Evolutionary conservation across 768 basidiomycete species (phyloP).

Genomic region (Auriscalpium vulgare): DNA sequence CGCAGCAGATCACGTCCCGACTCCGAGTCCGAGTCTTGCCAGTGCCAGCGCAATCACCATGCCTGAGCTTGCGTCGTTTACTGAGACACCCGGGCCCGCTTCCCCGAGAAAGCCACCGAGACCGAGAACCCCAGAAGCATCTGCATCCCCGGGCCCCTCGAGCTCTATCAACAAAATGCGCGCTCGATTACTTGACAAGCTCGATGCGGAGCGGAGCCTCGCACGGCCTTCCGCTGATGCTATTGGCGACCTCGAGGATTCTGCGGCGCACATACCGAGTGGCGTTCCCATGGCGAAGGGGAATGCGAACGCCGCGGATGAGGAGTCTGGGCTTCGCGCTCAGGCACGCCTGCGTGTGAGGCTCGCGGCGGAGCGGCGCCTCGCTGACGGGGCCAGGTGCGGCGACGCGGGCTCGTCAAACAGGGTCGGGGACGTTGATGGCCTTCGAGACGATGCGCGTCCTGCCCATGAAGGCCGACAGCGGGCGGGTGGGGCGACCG

Average conservation of each 20-base stretch:
- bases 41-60: background rate
- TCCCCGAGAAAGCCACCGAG: background rate
- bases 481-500: background rate
- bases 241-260: background rate
- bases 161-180: too few relatives aligned
- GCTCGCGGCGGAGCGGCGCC: conserved; percentile 37
- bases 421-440: background rate
- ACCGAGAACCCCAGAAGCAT: background rate
- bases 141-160: too few relatives aligned
- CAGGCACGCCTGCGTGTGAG: conserved; percentile 41
- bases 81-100: background rate
- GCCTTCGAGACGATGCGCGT: background rate
- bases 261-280: background rate
- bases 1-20: too few relatives aligned
- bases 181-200: conserved; percentile 31
- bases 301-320: conserved; percentile 12
- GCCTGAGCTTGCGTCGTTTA: background rate
- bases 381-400: conserved; percentile 1
- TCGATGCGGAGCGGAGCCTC: conserved; percentile 35
- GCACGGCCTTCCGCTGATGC: conserved; percentile 16
- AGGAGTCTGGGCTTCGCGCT: conserved; percentile 38
- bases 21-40: too few relatives aligned
- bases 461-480: too few relatives aligned
- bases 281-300: conserved; percentile 6
- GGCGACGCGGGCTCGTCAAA: background rate